phyloP scores from a whole-genome alignment of 148 eudicot species.

The Limonium bicolor region DNA sequence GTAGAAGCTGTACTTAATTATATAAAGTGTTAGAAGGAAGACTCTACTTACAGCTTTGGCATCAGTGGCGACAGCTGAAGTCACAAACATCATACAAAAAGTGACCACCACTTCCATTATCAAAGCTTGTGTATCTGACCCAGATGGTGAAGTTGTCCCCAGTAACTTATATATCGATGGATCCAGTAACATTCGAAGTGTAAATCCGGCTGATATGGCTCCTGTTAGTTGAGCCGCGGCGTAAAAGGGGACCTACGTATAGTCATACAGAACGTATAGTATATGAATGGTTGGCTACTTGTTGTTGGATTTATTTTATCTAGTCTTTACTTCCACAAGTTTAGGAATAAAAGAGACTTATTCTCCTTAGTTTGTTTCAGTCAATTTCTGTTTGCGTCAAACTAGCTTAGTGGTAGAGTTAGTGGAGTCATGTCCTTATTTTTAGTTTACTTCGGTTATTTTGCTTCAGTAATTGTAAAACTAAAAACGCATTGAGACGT shows the following conservation, averaged over 20 bases:
- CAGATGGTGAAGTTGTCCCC: conserved; percentile 58
- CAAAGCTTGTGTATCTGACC: conserved; percentile 43
- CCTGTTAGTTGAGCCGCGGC: conserved; percentile 52
- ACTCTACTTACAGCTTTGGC: conserved; percentile 43
- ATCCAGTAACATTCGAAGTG: conserved; percentile 26
- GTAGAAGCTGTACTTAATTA: neutral
- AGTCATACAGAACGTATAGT: too few species aligned
- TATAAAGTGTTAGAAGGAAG: neutral
- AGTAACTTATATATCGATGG: conserved; percentile 33
- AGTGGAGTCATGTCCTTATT: too few species aligned
- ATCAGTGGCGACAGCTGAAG: conserved; percentile 58
- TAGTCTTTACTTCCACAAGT: too few species aligned
- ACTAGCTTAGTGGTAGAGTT: too few species aligned
- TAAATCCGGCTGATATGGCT: conserved; percentile 31
- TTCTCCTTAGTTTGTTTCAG: too few species aligned
- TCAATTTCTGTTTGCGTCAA: too few species aligned
- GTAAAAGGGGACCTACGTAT: conserved; percentile 54
- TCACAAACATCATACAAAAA: conserved; percentile 56
- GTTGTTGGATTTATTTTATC: too few species aligned
- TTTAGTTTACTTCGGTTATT: too few species aligned
- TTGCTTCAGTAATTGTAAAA: too few species aligned
- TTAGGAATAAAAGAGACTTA: too few species aligned
- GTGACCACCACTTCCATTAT: conserved; percentile 63
- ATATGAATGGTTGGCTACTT: too few species aligned
- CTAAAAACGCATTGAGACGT: too few species aligned